Conservation (phyloP, 352 stramenopile species). For the Pythium dissimile region DNA sequence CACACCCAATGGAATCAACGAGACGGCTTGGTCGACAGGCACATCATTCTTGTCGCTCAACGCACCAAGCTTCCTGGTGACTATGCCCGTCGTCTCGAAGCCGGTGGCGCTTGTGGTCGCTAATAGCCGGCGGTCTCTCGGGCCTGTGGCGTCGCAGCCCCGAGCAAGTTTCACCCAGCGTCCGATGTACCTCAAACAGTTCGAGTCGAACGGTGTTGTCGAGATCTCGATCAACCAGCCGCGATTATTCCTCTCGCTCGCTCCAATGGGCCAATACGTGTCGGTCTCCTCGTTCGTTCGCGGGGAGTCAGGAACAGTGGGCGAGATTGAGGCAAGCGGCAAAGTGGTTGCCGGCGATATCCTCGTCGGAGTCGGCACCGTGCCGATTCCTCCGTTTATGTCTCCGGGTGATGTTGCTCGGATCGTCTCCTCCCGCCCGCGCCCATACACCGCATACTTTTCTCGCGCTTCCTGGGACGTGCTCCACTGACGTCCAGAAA, state of each 20-base stretch:
- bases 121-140: no score
- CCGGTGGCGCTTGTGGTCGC: no score
- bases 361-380: slow-evolving; percentile 51
- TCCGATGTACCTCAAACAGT: slow-evolving; percentile 14
- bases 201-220: slow-evolving; percentile 20
- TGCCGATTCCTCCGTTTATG: slow-evolving; percentile 23
- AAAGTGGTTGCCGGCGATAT: slow-evolving; percentile 64
- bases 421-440: slow-evolving; percentile 33
- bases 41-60: slow-evolving; percentile 16
- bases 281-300: slow-evolving; percentile 59
- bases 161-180: no score
- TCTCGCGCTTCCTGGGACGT: slow-evolving; percentile 67
- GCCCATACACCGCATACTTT: slow-evolving; percentile 57
- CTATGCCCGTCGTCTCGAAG: neutral
- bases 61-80: neutral
- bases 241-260: slow-evolving; percentile 59
- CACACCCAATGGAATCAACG: no score
- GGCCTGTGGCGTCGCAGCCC: no score
- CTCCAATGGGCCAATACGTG: slow-evolving; percentile 40
- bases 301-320: slow-evolving; percentile 37
- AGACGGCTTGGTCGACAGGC: neutral
- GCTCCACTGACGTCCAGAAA: slow-evolving; percentile 13
- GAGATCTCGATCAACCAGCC: slow-evolving; percentile 33
- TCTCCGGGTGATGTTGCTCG: slow-evolving; percentile 41
- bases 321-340: slow-evolving; percentile 70